Conservation (phyloP, 257 asterid species). For the Solanum rostratum region DNA sequence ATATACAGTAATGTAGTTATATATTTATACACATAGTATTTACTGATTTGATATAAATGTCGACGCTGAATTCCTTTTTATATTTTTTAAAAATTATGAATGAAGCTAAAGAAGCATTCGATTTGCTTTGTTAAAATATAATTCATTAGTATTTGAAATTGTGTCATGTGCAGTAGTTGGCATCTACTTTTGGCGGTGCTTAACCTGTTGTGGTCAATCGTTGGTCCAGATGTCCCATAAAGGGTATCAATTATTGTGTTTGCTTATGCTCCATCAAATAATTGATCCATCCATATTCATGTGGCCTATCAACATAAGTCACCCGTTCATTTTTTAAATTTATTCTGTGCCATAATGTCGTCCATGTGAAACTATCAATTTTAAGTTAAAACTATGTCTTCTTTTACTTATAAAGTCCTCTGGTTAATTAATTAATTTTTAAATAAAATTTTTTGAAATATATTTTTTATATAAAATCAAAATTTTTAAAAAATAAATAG, state of each 20-base stretch:
- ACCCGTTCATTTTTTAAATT: too few relatives aligned
- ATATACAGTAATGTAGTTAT: too few relatives aligned
- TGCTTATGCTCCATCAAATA: neutral
- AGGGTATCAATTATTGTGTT: neutral
- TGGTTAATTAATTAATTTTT: too few relatives aligned
- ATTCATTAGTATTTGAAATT: neutral
- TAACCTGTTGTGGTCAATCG: neutral
- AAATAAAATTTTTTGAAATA: too few relatives aligned
- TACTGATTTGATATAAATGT: neutral
- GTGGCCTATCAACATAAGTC: too few relatives aligned
- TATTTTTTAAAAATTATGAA: neutral
- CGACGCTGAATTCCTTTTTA: neutral
- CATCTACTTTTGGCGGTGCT: neutral
- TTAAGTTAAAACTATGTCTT: too few relatives aligned
- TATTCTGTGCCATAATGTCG: too few relatives aligned
- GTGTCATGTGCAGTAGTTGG: neutral
- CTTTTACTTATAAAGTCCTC: too few relatives aligned
- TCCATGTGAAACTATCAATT: too few relatives aligned
- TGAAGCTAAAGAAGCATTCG: neutral
- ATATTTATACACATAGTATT: too few relatives aligned
- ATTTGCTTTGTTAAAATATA: neutral
- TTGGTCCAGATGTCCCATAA: neutral
- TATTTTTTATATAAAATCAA: too few relatives aligned
- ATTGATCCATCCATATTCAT: neutral
- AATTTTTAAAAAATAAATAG: too few relatives aligned